A percentile compares a stretch with the other conserved stretches of the same genome.
These are phyloP conservation scores for Aspergillus panamensis DNA, from an alignment of 495 filamentous ascomycete species.

Conservation along the genomic window DNA sequence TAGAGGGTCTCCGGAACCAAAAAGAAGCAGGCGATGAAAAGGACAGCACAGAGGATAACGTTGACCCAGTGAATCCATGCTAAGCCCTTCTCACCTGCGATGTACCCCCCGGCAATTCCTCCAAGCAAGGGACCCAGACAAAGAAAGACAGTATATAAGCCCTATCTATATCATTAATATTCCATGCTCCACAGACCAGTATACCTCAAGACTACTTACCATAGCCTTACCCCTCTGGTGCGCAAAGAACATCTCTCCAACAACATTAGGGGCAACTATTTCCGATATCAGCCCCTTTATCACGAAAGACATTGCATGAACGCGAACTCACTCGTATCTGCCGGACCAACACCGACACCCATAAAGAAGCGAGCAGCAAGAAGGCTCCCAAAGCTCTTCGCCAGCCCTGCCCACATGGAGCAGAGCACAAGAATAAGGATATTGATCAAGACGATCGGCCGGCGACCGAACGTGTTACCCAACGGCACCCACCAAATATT, in stretches of 20 bases:
- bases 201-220: conserved; percentile 6
- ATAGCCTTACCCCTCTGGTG: conserved; percentile 20
- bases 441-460: conserved; percentile 13
- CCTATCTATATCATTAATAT: conserved; percentile 5
- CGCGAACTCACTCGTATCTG: conserved; percentile 15
- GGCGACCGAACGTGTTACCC: conserved; percentile 18
- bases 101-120: conserved; percentile 21
- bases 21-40: conserved; percentile 15
- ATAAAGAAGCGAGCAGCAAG: conserved; percentile 19
- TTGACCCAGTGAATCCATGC: conserved; percentile 23
- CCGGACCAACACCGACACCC: conserved; percentile 19
- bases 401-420: conserved; percentile 17
- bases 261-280: conserved; percentile 19
- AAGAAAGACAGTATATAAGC: conserved; percentile 18
- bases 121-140: conserved; percentile 16
- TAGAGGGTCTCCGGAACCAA: conserved; percentile 18
- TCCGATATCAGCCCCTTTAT: background rate
- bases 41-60: conserved; percentile 14
- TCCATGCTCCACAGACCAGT: background rate
- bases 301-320: background rate
- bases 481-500: conserved; percentile 23
- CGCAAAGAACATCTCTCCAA: conserved; percentile 23
- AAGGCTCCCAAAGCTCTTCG: conserved; percentile 17
- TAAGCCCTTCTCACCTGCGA: conserved; percentile 14
- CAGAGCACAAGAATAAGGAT: conserved; percentile 16